Percentiles rank a stretch among this genome's conserved stretches.
These are phyloP conservation scores for Boechera stricta DNA, from an alignment of 345 rosid species.

Conservation along the genomic window DNA sequence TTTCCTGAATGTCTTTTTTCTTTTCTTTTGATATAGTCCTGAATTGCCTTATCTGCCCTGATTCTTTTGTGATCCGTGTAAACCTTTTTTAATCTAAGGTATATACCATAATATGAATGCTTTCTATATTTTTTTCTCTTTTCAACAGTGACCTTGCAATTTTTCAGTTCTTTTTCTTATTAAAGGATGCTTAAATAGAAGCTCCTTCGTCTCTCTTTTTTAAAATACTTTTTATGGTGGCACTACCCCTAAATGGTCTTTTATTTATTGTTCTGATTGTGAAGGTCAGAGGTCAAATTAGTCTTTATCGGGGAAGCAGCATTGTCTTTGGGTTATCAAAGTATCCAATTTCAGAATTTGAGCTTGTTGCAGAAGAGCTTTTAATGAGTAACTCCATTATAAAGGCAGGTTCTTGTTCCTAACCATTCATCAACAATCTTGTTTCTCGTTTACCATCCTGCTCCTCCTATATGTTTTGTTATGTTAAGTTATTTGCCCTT, in stretches of 20 bases:
- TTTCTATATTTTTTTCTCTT: background rate
- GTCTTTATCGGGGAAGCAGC: slow-evolving; percentile 82
- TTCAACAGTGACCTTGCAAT: slow-evolving; percentile 5
- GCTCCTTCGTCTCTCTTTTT: slow-evolving; percentile 31
- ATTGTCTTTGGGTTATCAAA: slow-evolving; percentile 85
- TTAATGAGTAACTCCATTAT: slow-evolving; percentile 94
- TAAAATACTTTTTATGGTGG: slow-evolving; percentile 2
- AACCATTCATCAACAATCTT: slow-evolving; percentile 19
- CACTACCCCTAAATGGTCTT: slow-evolving; percentile 8
- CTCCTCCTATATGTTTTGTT: background rate
- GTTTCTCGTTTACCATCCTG: slow-evolving; percentile 10
- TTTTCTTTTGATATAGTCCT: background rate
- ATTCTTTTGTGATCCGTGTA: slow-evolving; percentile 21
- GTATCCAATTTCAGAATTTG: slow-evolving; percentile 95
- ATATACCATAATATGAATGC: slow-evolving; percentile 8
- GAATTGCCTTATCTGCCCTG: slow-evolving; percentile 10
- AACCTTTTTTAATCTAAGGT: background rate
- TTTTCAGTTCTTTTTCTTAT: background rate
- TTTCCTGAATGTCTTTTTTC: slow-evolving; percentile 17
- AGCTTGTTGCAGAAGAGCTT: slow-evolving; percentile 97
- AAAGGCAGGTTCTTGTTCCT: slow-evolving; percentile 64
- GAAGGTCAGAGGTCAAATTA: slow-evolving; percentile 97
- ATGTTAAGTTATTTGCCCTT: slow-evolving; percentile 14
- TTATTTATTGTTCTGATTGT: slow-evolving; percentile 31
- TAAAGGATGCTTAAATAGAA: slow-evolving; percentile 23